Conservation (phyloP, 208 protist species). For the Porcisia hertigi region DNA sequence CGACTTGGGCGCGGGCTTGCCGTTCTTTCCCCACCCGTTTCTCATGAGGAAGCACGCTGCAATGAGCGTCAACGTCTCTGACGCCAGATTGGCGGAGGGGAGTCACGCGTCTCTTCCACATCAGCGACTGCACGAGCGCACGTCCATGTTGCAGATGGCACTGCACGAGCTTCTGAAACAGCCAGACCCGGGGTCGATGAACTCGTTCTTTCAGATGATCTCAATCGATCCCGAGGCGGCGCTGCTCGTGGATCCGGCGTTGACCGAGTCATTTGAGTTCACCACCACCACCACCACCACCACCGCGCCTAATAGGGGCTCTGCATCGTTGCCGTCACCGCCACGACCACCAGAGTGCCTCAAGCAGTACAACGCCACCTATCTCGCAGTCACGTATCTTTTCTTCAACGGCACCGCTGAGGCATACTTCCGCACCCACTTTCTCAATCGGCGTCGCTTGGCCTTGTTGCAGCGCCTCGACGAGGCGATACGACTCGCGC, state of each 20-base stretch:
- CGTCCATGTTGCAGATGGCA: constrained; percentile 19
- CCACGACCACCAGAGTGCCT: background rate
- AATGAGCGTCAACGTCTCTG: background rate
- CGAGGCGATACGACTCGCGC: constrained; percentile 32
- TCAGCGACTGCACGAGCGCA: constrained; percentile 2
- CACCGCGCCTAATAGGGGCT: background rate
- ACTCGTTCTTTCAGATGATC: constrained; percentile 28
- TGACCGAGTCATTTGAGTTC: background rate
- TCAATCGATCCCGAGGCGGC: constrained; percentile 17
- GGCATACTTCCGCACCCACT: constrained; percentile 30
- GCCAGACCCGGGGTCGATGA: background rate
- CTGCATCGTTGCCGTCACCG: constrained; percentile 1
- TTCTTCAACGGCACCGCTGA: constrained; percentile 55
- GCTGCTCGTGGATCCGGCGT: constrained; percentile 8
- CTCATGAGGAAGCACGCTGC: background rate
- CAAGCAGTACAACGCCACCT: constrained; percentile 1
- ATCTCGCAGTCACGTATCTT: constrained; percentile 30
- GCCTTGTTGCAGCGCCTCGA: constrained; percentile 35
- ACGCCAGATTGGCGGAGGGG: background rate
- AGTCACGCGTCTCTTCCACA: background rate
- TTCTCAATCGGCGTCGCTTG: constrained; percentile 36
- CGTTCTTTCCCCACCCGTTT: background rate
- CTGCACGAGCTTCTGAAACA: constrained; percentile 22
- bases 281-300: background rate
- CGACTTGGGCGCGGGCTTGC: background rate